Percentiles rank a stretch among this genome's conserved stretches.
Conservation (phyloP, 164 flowering plant genomes). For the Magnolia sinica region DNA sequence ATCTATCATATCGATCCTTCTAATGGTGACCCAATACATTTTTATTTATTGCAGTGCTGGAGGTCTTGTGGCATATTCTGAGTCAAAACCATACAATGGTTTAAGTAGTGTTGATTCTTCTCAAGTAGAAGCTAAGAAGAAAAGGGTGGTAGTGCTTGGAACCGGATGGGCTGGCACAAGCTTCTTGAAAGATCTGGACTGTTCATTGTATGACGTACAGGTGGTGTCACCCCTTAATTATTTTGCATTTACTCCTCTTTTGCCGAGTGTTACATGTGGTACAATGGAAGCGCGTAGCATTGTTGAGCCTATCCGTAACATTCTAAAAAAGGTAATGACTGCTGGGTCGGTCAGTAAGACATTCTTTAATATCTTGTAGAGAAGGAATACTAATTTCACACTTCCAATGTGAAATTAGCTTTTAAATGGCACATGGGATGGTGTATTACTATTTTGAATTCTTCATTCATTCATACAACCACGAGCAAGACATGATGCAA, state of each 20-base stretch:
- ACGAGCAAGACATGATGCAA: too few species aligned
- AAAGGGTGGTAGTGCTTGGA: conserved; percentile 83
- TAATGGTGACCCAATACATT: too few species aligned
- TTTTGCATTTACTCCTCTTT: conserved; percentile 87
- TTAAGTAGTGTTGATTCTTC: conserved; percentile 13
- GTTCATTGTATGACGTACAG: conserved; percentile 67
- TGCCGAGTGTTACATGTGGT: conserved; percentile 89
- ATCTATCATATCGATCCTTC: neutral
- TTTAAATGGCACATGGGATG: too few species aligned
- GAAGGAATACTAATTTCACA: too few species aligned
- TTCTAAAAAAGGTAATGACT: conserved; percentile 58
- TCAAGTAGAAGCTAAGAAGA: conserved; percentile 42
- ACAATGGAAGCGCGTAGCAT: conserved; percentile 92
- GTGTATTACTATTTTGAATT: too few species aligned
- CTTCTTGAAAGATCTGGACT: conserved; percentile 74
- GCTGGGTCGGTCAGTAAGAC: too few species aligned
- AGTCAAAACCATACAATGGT: conserved; percentile 27
- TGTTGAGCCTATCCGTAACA: conserved; percentile 77
- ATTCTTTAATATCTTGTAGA: too few species aligned
- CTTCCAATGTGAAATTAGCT: too few species aligned
- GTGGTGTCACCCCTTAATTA: conserved; percentile 87
- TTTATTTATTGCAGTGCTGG: conserved; percentile 49
- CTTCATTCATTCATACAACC: too few species aligned
- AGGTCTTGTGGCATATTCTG: conserved; percentile 67
- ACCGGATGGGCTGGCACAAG: conserved; percentile 95